Evolutionary conservation across 495 filamentous ascomycete genomes (phyloP).

Genomic region (Aspergillus coremiiformis): DNA sequence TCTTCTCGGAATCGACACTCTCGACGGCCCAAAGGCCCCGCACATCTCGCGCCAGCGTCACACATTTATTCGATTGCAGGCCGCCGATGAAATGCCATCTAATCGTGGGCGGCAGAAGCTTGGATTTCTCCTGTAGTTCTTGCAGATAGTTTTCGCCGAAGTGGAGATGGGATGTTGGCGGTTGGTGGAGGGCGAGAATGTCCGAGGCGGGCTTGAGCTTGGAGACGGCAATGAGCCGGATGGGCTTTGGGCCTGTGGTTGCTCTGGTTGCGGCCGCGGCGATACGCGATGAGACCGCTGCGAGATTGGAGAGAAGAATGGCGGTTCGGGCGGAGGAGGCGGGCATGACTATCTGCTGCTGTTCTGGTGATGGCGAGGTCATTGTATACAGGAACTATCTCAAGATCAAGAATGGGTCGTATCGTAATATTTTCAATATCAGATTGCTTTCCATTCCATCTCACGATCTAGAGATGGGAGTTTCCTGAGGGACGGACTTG

Average conservation of each 20-base stretch:
- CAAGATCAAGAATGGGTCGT: too few relatives aligned
- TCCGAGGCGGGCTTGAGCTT: constrained; percentile 90
- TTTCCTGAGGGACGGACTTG: background rate
- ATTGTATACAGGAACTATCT: too few relatives aligned
- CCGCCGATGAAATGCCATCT: constrained; percentile 96
- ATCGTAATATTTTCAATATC: too few relatives aligned
- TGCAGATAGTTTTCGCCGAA: constrained; percentile 98
- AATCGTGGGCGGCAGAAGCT: constrained; percentile 68
- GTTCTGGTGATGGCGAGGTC: constrained; percentile 14
- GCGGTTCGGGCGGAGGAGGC: constrained; percentile 31
- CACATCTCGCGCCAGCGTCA: constrained; percentile 69
- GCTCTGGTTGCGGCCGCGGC: constrained; percentile 20
- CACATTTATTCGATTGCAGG: constrained; percentile 88
- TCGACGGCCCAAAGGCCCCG: constrained; percentile 90
- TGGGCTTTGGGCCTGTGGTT: constrained; percentile 16
- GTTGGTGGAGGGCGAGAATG: constrained; percentile 70
- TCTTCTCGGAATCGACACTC: constrained; percentile 80
- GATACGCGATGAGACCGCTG: constrained; percentile 29
- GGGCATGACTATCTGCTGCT: constrained; percentile 22
- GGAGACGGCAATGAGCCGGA: constrained; percentile 86
- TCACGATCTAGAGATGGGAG: background rate
- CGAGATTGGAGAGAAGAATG: constrained; percentile 34
- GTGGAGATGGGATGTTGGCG: constrained; percentile 56
- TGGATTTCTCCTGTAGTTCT: constrained; percentile 81
- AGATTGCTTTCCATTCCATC: too few relatives aligned